Evolutionary conservation across 2,329 filamentous ascomycete species (phyloP), one percentile per base, ranked within the genome.

Genomic region (Aspergillus bombycis): DNA sequence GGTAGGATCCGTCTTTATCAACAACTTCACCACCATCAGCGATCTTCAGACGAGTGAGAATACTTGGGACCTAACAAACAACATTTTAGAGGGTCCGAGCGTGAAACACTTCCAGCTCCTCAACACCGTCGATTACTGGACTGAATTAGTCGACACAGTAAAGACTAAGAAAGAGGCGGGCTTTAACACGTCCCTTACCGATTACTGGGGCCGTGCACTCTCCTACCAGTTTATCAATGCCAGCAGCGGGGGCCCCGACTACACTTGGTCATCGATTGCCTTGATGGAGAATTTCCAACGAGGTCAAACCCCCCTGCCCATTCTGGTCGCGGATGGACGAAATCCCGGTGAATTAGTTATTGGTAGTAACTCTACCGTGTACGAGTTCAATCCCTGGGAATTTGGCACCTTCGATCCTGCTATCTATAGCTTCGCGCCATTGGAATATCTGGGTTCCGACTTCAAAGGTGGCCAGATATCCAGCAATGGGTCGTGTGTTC

Each of bases 211-310:
- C 11, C 16, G 53, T 3, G 41, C 61, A 11, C 46, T 55, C 4
- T 53, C 36, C 9, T 95, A 90, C 78, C 92, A 96, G 79, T 84
- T 96, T 45, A 85, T 96, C 72, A 90, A 93, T 72, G 91, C 86
- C 4, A 84, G 83, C 10, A 23, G 83, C 0, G 93, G 93, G 52
- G 92, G 91, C 0, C 88, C 89, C 11, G 83, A 82, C 10, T 92
- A 89, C 72, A 96, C 93, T 1, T 95, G 89, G 79, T 95, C 92
- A 9, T 94, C 91, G 3, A 90, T 93, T 65, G 85, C 87, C 8
- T 72, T 86, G 48, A 83, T 86, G 19, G 71, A 82, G 1, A 80
- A 83, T 36, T 93, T 93, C 74, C 76, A 79, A 1, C 78, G 81
- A 19, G 91, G 83, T n/a, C 79, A 85, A 34, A 83, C 85, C 21